These are phyloP conservation scores for Trichoderma virens DNA, from an alignment of 495 filamentous ascomycete species.

Conservation along the genomic window DNA sequence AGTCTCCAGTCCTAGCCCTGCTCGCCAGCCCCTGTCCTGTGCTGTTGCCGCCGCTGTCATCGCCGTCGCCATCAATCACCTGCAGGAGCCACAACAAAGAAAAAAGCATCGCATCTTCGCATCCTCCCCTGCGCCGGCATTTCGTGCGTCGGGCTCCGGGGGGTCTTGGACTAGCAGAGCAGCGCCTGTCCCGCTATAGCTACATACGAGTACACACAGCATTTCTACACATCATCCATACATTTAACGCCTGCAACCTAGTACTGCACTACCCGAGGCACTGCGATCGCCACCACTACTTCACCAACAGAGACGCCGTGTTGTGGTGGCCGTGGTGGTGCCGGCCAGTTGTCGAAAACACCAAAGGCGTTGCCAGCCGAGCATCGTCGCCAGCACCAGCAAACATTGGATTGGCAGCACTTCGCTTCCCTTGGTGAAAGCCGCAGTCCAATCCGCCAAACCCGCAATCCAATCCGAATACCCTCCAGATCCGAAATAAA, in stretches of 20 bases:
- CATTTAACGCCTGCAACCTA: neutral
- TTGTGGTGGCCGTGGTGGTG: neutral
- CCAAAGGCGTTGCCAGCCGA: neutral
- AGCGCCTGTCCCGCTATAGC: too few relatives aligned
- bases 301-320: neutral
- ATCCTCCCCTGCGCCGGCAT: conserved; percentile 2
- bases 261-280: neutral
- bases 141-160: neutral
- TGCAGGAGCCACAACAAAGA: neutral
- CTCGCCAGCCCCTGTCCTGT: neutral
- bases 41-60: neutral
- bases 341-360: neutral
- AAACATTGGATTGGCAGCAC: neutral
- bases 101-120: neutral
- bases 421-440: neutral
- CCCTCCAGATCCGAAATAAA: neutral
- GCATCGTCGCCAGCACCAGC: neutral
- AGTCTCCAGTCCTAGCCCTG: neutral
- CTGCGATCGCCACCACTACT: neutral
- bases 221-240: neutral
- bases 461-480: neutral
- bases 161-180: too few relatives aligned
- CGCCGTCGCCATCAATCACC: neutral
- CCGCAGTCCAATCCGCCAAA: neutral
- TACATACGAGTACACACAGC: neutral